Percentiles rank a stretch among this genome's conserved stretches.
phyloP scores from a whole-genome alignment of 192 early-diverging fungal genomes.

The Coemansia sp. region DNA sequence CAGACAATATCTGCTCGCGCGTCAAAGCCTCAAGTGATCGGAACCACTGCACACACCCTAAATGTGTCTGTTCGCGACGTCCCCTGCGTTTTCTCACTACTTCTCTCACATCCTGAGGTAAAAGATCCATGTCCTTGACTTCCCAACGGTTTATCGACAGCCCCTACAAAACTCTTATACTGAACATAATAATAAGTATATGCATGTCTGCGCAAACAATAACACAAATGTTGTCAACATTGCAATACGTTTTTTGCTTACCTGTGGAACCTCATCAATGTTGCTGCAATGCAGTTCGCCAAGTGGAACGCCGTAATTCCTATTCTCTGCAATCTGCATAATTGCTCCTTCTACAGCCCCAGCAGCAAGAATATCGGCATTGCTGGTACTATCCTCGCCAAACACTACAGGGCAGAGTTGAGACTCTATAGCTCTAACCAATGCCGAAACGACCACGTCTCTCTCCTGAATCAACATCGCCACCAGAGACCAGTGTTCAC shows the following conservation, averaged over 20 bases:
- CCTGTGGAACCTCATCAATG: conserved; percentile 31
- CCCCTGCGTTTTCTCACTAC: conserved; percentile 27
- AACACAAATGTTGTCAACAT: neutral
- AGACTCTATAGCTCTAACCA: conserved; percentile 34
- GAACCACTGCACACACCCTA: conserved; percentile 35
- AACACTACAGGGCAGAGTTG: conserved; percentile 50
- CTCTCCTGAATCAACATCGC: conserved; percentile 52
- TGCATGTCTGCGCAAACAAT: neutral
- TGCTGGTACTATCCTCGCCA: conserved; percentile 26
- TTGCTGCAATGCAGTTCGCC: conserved; percentile 17
- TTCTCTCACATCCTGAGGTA: conserved; percentile 31
- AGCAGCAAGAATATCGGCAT: conserved; percentile 30
- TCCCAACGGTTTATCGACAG: conserved; percentile 51
- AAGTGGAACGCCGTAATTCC: conserved; percentile 43
- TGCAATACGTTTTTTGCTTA: conserved; percentile 6
- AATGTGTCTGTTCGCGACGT: conserved; percentile 14
- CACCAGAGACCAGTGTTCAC: conserved; percentile 32
- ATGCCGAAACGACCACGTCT: conserved; percentile 19
- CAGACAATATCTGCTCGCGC: conserved; percentile 22
- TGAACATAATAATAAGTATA: neutral
- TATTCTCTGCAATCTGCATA: conserved; percentile 27
- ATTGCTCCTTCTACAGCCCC: conserved; percentile 28
- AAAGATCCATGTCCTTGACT: conserved; percentile 23
- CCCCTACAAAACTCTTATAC: neutral
- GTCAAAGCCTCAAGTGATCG: conserved; percentile 15